phyloP scores from a whole-genome alignment of 2,329 filamentous ascomycete genomes.

The Fusarium sublunatum region DNA sequence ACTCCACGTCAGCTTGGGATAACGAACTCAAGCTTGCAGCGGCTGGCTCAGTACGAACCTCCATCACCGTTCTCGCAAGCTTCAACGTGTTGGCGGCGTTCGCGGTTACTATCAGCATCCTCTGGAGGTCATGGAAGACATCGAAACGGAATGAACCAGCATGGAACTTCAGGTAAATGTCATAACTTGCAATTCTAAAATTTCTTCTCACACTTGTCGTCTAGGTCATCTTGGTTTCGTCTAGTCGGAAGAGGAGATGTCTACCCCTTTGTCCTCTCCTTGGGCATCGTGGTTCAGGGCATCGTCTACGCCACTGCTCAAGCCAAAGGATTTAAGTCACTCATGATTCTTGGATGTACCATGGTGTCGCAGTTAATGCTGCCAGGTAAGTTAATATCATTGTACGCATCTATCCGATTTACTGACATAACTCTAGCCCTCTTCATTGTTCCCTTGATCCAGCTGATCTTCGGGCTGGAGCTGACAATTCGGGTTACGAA shows the following conservation, averaged over 20 bases:
- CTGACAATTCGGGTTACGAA: conserved; percentile 66
- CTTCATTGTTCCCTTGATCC: conserved; percentile 74
- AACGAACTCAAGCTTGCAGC: conserved; percentile 64
- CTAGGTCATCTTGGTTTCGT: conserved; percentile 54
- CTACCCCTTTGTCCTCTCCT: conserved; percentile 67
- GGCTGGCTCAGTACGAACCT: conserved; percentile 69
- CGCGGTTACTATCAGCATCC: conserved; percentile 65
- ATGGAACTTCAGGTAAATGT: conserved; percentile 58
- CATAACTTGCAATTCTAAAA: neutral
- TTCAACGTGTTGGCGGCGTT: conserved; percentile 71
- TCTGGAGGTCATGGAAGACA: conserved; percentile 65
- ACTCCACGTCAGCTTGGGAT: conserved; percentile 59
- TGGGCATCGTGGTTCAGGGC: conserved; percentile 68
- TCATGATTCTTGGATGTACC: conserved; percentile 65
- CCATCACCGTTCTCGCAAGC: conserved; percentile 68
- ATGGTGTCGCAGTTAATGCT: conserved; percentile 68
- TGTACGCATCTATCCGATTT: neutral
- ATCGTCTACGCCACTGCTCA: conserved; percentile 68
- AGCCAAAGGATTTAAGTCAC: conserved; percentile 62
- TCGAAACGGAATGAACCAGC: conserved; percentile 55
- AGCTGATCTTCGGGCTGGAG: conserved; percentile 74
- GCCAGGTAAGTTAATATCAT: conserved; percentile 59
- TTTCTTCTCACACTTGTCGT: conserved; percentile 20
- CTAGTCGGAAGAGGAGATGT: conserved; percentile 61
- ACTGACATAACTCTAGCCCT: conserved; percentile 58